A percentile compares a stretch with the other conserved stretches of the same genome.
phyloP scores from a whole-genome alignment of 331 rosid genomes.

The Erythrophleum ivorense region DNA sequence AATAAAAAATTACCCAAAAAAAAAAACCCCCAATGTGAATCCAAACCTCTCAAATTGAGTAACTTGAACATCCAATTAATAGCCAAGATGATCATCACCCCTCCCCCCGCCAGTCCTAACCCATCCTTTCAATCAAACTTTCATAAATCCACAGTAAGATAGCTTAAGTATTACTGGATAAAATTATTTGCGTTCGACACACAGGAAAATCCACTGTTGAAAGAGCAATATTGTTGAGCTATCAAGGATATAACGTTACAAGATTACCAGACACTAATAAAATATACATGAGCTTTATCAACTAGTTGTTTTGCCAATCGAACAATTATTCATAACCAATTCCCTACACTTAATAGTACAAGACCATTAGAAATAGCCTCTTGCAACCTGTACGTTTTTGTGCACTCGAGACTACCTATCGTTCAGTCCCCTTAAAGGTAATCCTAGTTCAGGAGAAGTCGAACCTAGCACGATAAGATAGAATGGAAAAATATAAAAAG shows the following conservation, averaged over 20 bases:
- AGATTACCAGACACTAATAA: not conserved
- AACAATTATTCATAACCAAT: slow-evolving; percentile 13
- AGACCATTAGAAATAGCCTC: not conserved
- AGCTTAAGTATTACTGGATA: too few species aligned
- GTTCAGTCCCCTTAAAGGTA: not conserved
- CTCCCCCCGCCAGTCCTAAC: too few species aligned
- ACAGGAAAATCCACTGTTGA: not conserved
- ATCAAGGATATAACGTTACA: not conserved
- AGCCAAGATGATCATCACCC: too few species aligned
- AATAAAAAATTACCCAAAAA: too few species aligned
- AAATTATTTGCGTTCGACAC: not conserved
- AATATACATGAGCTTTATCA: slow-evolving; percentile 24
- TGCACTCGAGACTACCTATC: slow-evolving; percentile 12
- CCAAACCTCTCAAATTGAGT: too few species aligned
- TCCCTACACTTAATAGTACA: slow-evolving; percentile 5
- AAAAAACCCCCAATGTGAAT: too few species aligned
- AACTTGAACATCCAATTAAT: too few species aligned
- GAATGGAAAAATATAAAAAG: not conserved
- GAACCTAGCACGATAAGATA: slow-evolving; percentile 14
- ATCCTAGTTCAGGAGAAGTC: slow-evolving; percentile 7
- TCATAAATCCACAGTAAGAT: too few species aligned
- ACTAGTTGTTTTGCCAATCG: not conserved
- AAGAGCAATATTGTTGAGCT: not conserved
- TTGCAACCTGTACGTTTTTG: not conserved
- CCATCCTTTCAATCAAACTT: too few species aligned